Base-by-base conservation (phyloP, 2,329 filamentous ascomycete genomes). In the Sporothrix phasma region DNA sequence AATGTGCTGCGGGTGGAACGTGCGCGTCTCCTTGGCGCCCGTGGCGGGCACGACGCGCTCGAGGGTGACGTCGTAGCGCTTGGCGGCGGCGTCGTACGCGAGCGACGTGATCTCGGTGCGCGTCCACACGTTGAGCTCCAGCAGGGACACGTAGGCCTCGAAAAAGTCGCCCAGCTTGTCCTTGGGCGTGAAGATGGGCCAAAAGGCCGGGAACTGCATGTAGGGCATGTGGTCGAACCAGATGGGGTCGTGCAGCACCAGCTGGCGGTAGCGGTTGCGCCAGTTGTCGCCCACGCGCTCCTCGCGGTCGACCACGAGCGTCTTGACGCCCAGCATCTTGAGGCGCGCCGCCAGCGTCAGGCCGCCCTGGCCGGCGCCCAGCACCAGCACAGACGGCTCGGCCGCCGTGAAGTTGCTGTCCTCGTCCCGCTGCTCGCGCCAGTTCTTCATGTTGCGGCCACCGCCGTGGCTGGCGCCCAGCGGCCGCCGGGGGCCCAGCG, bases 111-210 rank as follows among this genome's bases (percentile, higher is more conserved):
- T 68, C 1, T 75, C 78, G 0, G 84, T 84, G 11, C 73, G 74
- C 0, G 78, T 82, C 87, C 86, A 89, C 29, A 88, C 80, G 66
- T 89, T 87, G 46, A 90, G 78, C 68, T 90, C 87, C n/a, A 89
- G 76, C 0, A 84, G 73, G 5, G 76, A 80, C 0, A 81, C 86
- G 67, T 90, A 89, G 0, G 80, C 76, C 67, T 88, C 86, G 66
- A 89, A 85, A 74, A 84, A 90, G 49, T 88, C 84, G 1, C 79
- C 87, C 0, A 89, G 76, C 70, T 89, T 89, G 72, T 89, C 86
- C 70, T 89, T 89, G 5, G 86, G 85, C 0, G 86, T 88, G 72
- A 88, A 90, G 17, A 87, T 76, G 3, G 87, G 87, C 87, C 87
- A 90, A 61, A 80, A 79, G 0, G 79, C 70, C 0, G 87, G 87